Evolutionary conservation across 73 alveolate genomes (phyloP).

Genomic region (Paraurostyla sp.): DNA sequence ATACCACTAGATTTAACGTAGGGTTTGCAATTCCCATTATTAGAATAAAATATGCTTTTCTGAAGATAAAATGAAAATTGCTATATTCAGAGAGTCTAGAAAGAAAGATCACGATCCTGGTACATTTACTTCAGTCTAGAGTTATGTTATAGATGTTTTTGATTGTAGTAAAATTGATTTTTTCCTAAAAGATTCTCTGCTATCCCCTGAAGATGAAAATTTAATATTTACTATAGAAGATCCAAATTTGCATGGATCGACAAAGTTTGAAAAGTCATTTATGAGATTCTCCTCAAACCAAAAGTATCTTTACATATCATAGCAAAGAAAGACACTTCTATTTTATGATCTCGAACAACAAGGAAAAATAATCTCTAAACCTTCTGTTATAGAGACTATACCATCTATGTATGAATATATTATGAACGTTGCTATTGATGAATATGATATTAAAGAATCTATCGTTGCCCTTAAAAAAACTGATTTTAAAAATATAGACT

Average conservation of each 20-base stretch:
- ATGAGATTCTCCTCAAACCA: neutral
- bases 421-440: neutral
- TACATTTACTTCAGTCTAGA: too few relatives aligned
- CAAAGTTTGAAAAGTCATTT: neutral
- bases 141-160: neutral
- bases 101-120: too few relatives aligned
- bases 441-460: neutral
- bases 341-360: neutral
- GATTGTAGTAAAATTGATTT: neutral
- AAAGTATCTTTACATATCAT: neutral
- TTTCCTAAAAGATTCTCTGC: neutral
- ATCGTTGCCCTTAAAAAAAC: neutral
- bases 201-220: neutral
- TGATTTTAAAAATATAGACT: neutral
- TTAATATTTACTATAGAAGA: neutral
- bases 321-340: neutral
- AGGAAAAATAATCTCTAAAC: neutral
- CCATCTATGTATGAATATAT: neutral
- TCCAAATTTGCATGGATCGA: neutral
- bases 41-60: neutral
- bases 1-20: neutral
- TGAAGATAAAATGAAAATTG: neutral
- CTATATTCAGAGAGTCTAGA: slow-evolving; percentile 34
- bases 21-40: neutral
- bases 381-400: neutral